Evolutionary conservation across 1,284 basidiomycete genomes (phyloP).

Genomic region (Volvariella volvacea): DNA sequence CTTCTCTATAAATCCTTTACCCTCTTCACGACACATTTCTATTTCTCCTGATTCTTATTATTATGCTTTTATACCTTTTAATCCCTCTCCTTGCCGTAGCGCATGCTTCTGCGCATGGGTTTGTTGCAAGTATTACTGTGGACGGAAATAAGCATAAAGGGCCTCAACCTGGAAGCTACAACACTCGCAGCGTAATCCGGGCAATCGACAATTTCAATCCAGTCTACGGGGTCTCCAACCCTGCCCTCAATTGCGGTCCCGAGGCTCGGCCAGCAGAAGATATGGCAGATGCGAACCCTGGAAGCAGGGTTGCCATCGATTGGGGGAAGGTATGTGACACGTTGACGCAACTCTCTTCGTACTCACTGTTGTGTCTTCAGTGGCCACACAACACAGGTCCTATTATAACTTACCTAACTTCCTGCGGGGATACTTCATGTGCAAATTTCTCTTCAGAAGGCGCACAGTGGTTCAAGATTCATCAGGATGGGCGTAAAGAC

Average conservation of each 20-base stretch:
- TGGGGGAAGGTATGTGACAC: constrained; percentile 45
- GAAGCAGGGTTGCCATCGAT: constrained; percentile 50
- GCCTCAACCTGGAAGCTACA: constrained; percentile 18
- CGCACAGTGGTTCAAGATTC: constrained; percentile 67
- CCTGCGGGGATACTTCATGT: constrained; percentile 51
- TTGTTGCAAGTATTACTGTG: constrained; percentile 43
- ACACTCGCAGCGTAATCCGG: constrained; percentile 53
- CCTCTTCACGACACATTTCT: background rate
- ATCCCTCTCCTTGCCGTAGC: constrained; percentile 24
- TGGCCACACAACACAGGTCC: constrained; percentile 73
- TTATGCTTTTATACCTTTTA: constrained; percentile 16
- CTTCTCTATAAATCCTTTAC: no score
- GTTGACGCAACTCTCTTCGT: constrained; percentile 1
- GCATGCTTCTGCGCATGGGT: constrained; percentile 52
- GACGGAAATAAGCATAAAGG: constrained; percentile 51
- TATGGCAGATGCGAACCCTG: constrained; percentile 56
- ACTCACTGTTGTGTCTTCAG: constrained; percentile 23
- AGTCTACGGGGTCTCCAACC: constrained; percentile 56
- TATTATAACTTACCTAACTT: constrained; percentile 65
- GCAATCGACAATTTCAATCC: constrained; percentile 49
- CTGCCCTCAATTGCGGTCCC: constrained; percentile 59
- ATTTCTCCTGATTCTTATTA: constrained; percentile 8
- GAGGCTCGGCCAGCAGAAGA: constrained; percentile 43
- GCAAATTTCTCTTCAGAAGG: constrained; percentile 48
- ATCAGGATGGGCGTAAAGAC: constrained; percentile 27